Percentiles rank a stretch among this genome's conserved stretches.
Conservation (phyloP, 768 basidiomycete species). For the Lanmaoa pseudosensibilis region DNA sequence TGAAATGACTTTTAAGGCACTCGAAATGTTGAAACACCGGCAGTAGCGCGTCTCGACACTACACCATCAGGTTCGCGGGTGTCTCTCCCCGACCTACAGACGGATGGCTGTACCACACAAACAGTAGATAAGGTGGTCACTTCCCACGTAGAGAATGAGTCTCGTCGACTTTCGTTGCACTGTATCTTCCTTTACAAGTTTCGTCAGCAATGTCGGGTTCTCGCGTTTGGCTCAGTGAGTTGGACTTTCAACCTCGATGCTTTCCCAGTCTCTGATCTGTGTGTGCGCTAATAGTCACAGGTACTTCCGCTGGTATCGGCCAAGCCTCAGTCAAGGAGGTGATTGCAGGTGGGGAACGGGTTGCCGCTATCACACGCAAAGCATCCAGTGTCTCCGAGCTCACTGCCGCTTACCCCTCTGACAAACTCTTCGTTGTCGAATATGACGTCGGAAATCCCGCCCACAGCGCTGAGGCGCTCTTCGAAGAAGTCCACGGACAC, state of each 20-base stretch:
- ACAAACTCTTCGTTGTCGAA: slow-evolving; percentile 30
- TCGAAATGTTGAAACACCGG: no score
- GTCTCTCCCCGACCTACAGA: no score
- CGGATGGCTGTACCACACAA: no score
- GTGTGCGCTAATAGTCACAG: slow-evolving; percentile 35
- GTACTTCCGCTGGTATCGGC: slow-evolving; percentile 42
- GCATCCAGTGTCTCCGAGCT: slow-evolving; percentile 22
- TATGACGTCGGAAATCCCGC: slow-evolving; percentile 31
- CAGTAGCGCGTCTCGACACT: no score
- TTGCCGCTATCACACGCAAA: slow-evolving; percentile 30
- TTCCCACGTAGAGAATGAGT: background rate
- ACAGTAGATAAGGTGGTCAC: slow-evolving; percentile 12
- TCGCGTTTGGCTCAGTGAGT: slow-evolving; percentile 27
- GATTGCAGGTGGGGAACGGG: slow-evolving; percentile 28
- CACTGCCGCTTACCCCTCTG: slow-evolving; percentile 8
- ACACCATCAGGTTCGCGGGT: no score
- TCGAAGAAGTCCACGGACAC: slow-evolving; percentile 18
- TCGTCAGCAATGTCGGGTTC: slow-evolving; percentile 17
- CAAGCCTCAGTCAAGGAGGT: slow-evolving; percentile 29
- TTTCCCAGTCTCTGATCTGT: background rate
- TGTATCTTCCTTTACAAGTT: background rate
- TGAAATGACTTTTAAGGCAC: no score
- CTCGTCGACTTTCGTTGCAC: background rate
- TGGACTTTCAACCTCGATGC: background rate
- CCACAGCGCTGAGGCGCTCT: slow-evolving; percentile 18